Base-by-base conservation (phyloP, 495 filamentous ascomycete genomes). In the Penicillium psychrofluorescens region DNA sequence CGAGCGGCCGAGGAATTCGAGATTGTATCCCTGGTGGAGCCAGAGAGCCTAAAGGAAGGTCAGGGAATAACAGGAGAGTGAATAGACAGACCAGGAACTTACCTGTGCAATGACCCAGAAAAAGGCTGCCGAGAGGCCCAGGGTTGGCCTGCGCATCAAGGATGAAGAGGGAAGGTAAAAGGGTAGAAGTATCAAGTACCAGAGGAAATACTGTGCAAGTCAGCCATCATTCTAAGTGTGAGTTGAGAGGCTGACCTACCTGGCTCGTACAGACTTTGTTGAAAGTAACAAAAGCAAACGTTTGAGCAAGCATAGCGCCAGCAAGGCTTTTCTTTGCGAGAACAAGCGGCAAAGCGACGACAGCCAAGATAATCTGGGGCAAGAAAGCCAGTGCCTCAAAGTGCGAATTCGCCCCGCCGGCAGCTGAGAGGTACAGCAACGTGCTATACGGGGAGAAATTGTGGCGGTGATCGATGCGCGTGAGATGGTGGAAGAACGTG, bases 191-290 rank as follows among this genome's bases (percentile, higher is more conserved):
- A 95, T 77, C 50, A 95, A 80, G 63, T 98, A 96, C 92, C 92
- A 98, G 44, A 98, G 77, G 60, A 97, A 97, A 58, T 98, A 98
- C 90, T 95, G 51, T 7, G 44, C 5, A 12, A 8, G 22, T 51
- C 35, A 52, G 54, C 16, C 14, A 10, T 2, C 0, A 2, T 36
- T 6, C 7, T 7, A 29, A 8, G 6, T 7, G 35, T 11, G 2
- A 34, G 12, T 3, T 22, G 37, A 40, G 30, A 29, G 35, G 14
- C 10, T 3, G 32, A 11, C 68, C 49, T 79, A 92, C 89, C 78
- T 97, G 92, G 56, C 86, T 91, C 1, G 92, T 98, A 75, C 90
- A 95, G 12, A 98, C 92, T 71, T 98, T 98, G 61, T 98, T 98
- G 45, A 95, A 97, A 6, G 87, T 81, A 6, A 97, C 92, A 63